These are phyloP conservation scores for Dioszegia crocea DNA, from an alignment of 768 basidiomycete species.

Conservation along the genomic window DNA sequence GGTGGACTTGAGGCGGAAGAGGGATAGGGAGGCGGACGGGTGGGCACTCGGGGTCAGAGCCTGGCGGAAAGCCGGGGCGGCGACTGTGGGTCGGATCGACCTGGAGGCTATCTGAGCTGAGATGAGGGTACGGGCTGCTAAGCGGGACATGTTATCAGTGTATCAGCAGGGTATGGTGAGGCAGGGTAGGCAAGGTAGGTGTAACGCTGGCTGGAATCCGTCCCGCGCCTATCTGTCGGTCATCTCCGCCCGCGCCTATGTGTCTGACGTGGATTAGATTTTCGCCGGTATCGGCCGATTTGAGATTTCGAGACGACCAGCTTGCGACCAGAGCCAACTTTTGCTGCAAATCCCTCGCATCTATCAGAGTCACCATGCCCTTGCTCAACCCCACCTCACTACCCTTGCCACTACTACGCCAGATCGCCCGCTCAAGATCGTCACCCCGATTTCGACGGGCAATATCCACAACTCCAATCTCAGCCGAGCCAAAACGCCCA, in stretches of 20 bases:
- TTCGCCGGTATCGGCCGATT: no score
- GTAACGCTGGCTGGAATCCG: not conserved
- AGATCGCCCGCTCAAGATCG: not conserved
- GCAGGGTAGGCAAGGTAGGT: not conserved
- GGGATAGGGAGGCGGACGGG: not conserved
- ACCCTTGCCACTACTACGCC: constrained; percentile 1
- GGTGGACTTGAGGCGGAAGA: constrained; percentile 8
- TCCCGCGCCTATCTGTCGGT: no score
- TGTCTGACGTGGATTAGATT: not conserved
- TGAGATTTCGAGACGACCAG: not conserved
- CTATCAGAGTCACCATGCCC: not conserved
- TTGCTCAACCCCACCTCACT: not conserved
- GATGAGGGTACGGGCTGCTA: constrained; percentile 4
- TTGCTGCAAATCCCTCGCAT: not conserved
- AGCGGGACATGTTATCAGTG: constrained; percentile 5
- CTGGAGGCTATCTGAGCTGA: not conserved
- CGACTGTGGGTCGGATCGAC: not conserved
- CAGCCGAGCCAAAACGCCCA: not conserved
- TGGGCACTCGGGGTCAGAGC: not conserved
- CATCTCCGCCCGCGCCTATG: no score
- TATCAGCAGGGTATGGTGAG: not conserved
- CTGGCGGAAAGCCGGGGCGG: not conserved
- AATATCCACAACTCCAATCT: not conserved
- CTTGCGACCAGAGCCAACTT: not conserved
- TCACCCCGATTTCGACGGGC: not conserved